These are phyloP conservation scores for Periglandula ipomoeae DNA, from an alignment of 2,329 filamentous ascomycete species.

Conservation along the genomic window DNA sequence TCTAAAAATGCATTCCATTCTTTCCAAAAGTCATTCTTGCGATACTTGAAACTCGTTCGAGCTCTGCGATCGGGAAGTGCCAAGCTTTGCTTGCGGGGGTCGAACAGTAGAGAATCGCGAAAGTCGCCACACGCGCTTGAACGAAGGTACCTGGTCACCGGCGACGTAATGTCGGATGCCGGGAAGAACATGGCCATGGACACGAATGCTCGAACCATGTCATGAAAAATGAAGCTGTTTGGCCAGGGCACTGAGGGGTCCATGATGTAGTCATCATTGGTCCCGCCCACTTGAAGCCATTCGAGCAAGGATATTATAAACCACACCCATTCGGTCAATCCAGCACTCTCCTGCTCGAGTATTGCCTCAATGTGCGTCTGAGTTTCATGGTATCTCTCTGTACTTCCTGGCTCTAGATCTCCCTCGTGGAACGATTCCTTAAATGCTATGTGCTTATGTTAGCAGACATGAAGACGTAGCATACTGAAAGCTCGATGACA, in stretches of 20 bases:
- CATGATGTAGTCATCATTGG: slow-evolving; percentile 10
- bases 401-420: slow-evolving; percentile 18
- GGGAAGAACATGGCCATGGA: slow-evolving; percentile 20
- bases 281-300: slow-evolving; percentile 15
- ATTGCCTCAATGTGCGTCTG: slow-evolving; percentile 13
- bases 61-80: slow-evolving; percentile 14
- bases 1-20: slow-evolving; percentile 15
- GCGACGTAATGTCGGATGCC: neutral
- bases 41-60: slow-evolving; percentile 16
- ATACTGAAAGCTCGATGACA: no score
- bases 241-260: slow-evolving; percentile 15
- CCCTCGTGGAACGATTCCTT: slow-evolving; percentile 18
- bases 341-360: slow-evolving; percentile 8
- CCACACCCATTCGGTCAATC: slow-evolving; percentile 15
- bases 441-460: slow-evolving; percentile 8
- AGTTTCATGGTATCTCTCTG: slow-evolving; percentile 11
- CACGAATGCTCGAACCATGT: slow-evolving; percentile 16
- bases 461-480: no score
- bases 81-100: slow-evolving; percentile 13
- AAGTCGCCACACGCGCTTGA: slow-evolving; percentile 12
- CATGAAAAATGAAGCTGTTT: slow-evolving; percentile 17
- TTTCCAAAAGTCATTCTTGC: slow-evolving; percentile 14
- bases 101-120: slow-evolving; percentile 13
- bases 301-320: slow-evolving; percentile 15
- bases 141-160: slow-evolving; percentile 13